Evolutionary conservation across 129 eudicot species (phyloP).

Genomic region (Artemisia tridentata): DNA sequence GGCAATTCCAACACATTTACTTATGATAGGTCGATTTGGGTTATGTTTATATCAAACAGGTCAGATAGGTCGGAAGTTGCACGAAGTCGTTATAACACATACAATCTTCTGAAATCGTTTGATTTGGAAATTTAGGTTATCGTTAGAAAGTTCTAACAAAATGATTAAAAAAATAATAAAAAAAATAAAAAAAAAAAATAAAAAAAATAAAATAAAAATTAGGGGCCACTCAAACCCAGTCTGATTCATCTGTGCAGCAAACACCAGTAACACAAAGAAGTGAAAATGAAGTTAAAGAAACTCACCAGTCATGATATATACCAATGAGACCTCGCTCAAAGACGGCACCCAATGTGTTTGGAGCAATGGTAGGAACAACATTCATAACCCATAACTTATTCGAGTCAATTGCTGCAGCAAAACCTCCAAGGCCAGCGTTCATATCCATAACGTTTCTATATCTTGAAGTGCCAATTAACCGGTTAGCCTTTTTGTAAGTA

Average conservation of each 20-base stretch:
- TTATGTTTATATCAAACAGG: background rate
- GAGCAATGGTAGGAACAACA: conserved; percentile 84
- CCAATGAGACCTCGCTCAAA: conserved; percentile 93
- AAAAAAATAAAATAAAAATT: too few relatives aligned
- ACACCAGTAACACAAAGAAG: background rate
- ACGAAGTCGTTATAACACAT: background rate
- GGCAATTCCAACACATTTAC: background rate
- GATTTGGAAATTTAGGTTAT: background rate
- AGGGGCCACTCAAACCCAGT: too few relatives aligned
- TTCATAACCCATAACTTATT: conserved; percentile 93
- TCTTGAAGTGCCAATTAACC: conserved; percentile 65
- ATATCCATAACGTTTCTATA: conserved; percentile 92
- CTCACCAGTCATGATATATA: conserved; percentile 94
- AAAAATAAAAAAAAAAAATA: too few relatives aligned
- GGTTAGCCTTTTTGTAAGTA: conserved; percentile 57
- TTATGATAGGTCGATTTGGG: background rate
- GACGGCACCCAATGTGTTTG: conserved; percentile 68
- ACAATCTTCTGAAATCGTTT: background rate
- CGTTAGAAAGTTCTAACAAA: too few relatives aligned
- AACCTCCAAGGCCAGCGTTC: conserved; percentile 93
- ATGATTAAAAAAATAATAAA: too few relatives aligned
- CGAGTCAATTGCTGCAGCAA: conserved; percentile 79
- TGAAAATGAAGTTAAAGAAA: conserved; percentile 2
- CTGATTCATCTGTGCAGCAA: background rate
- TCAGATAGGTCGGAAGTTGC: background rate